Evolutionary conservation across 768 basidiomycete genomes (phyloP), one percentile per base, ranked within the genome.

Genomic region (Suillus fuscotomentosus): DNA sequence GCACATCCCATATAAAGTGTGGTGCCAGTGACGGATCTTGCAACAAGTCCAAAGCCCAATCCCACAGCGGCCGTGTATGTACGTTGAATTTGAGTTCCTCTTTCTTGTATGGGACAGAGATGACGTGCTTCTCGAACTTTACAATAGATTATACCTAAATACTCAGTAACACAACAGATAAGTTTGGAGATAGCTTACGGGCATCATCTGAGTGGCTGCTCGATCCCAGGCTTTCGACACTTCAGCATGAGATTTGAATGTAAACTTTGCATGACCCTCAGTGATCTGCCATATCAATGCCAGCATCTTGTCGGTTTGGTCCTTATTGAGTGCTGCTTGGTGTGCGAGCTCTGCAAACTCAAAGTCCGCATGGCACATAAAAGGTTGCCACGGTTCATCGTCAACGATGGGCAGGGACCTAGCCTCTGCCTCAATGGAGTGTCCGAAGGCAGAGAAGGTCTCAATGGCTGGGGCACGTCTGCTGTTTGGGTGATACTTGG

Each of bases 1-100:
- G 43, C 5, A 74, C 76, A 72, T 78, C 73, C 75, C 77, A 80
- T 22, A 68, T 62, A 56, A 76, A 74, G 15, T 71, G 62, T 0
- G 39, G 66, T 15, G 60, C 63, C 5, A 67, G 34, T 2, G 7
- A 2, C 1, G 55, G 63, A 34, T 67, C 54, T n/a, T 61, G 22
- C 34, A 67, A 15, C 2, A 67, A 38, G 27, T 64, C 63, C 10
- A 50, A 9, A 13, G 60, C 63, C 63, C 63, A 67, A 17, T 67
- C 60, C 66, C 59, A 64, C 2, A 64, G 48, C 5, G 39, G 54
- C 5, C 27, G 11, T 20, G 24, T 39, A 51, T 67, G 34, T 3
- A 64, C 22, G 2, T 60, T 39, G 31, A 66, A 64, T n/a, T 60
- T 14, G 1, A 53, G 2, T 4, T 48, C 22, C 27, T 31, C 50